These are phyloP conservation scores for Leccinum fuscescens DNA, from an alignment of 1,284 basidiomycete genomes.

Conservation along the genomic window DNA sequence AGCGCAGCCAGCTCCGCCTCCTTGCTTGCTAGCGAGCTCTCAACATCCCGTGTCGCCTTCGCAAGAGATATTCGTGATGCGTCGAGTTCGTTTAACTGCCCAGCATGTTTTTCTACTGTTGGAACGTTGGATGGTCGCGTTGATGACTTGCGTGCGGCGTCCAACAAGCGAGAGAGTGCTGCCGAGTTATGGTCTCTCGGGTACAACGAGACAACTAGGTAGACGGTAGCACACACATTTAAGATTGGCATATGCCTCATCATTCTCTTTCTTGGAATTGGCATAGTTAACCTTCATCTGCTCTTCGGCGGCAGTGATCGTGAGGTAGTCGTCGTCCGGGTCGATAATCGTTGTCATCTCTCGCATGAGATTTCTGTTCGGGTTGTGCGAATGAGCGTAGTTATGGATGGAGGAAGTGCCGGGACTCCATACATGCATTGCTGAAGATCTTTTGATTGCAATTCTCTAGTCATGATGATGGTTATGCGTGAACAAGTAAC, in stretches of 20 bases:
- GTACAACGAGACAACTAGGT: not conserved
- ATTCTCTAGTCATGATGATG: conserved; percentile 26
- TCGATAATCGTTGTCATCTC: conserved; percentile 69
- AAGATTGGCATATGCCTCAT: conserved; percentile 58
- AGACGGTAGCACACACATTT: conserved; percentile 43
- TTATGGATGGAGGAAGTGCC: not conserved
- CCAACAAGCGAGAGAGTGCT: conserved; percentile 67
- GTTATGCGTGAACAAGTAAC: not conserved
- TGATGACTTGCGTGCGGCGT: conserved; percentile 67
- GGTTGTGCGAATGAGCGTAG: not conserved
- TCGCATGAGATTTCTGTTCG: conserved; percentile 57
- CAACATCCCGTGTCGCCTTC: conserved; percentile 73
- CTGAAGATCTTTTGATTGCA: conserved; percentile 35
- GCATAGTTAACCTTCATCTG: conserved; percentile 56
- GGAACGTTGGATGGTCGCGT: conserved; percentile 66
- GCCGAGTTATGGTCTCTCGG: conserved; percentile 1
- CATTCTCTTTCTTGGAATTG: conserved; percentile 59
- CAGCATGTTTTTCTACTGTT: conserved; percentile 60
- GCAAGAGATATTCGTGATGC: conserved; percentile 59
- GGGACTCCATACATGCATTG: conserved; percentile 32
- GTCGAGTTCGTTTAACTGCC: conserved; percentile 64
- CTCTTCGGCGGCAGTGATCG: conserved; percentile 68
- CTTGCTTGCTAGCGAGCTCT: conserved; percentile 59
- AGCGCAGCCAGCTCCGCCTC: conserved; percentile 66
- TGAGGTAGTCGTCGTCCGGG: conserved; percentile 71